Conservation (phyloP, 2,329 filamentous ascomycete species). For the Aspergillus ibericus region DNA sequence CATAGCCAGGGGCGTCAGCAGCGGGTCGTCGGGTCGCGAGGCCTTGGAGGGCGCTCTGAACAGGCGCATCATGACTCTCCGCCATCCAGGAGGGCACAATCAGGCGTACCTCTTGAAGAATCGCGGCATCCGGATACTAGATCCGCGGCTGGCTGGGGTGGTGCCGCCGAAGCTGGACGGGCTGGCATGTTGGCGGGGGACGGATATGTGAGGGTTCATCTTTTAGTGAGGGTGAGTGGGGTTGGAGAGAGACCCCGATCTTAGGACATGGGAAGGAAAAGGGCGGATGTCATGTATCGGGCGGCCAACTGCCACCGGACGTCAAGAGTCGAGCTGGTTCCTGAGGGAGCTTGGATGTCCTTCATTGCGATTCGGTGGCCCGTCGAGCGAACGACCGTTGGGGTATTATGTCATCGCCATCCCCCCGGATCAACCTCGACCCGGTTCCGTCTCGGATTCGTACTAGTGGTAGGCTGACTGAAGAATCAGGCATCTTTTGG, state of each 20-base stretch:
- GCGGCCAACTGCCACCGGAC: background rate
- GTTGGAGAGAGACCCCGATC: constrained; percentile 2
- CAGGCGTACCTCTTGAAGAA: constrained; percentile 62
- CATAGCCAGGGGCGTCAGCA: constrained; percentile 13
- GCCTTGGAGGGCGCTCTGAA: background rate
- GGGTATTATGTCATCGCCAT: background rate
- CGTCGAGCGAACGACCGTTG: constrained; percentile 84
- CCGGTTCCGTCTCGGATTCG: background rate
- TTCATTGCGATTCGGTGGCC: constrained; percentile 59
- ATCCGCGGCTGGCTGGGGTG: constrained; percentile 50
- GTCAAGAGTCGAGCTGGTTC: background rate
- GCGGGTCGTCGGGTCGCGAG: background rate
- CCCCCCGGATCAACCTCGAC: background rate
- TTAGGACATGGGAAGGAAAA: constrained; percentile 2
- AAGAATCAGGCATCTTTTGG: too few species aligned
- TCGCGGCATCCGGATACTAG: constrained; percentile 61
- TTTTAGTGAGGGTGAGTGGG: constrained; percentile 8
- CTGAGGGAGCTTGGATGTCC: constrained; percentile 57
- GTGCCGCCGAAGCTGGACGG: constrained; percentile 55
- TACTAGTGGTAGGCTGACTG: too few species aligned
- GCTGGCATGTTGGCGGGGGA: constrained; percentile 58
- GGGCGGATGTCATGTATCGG: constrained; percentile 7
- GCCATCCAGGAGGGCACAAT: background rate
- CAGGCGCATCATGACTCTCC: background rate
- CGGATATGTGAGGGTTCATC: constrained; percentile 63